Evolutionary conservation across 1,139 yeast genomes (phyloP), one percentile per base, ranked within the genome.

Genomic region (Kurtzmaniella quercitrusa): DNA sequence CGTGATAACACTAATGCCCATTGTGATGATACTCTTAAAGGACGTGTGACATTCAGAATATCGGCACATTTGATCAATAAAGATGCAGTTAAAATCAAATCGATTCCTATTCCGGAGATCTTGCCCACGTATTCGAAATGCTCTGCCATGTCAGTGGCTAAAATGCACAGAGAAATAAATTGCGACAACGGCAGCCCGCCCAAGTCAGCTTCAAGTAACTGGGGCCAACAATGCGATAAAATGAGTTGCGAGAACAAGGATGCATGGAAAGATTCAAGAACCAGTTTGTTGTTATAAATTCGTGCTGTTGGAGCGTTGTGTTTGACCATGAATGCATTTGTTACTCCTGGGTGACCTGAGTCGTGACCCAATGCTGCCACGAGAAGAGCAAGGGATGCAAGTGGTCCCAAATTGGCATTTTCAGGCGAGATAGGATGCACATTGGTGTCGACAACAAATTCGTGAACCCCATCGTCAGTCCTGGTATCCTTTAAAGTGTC

Each of bases 111-210:
- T n/a, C 53, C 55, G 36, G 60, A 58, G 37, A 72, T 71, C 52
- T 74, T 68, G 39, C 69, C 68, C 57, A 89, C 80, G 61, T 85
- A 91, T 45, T 77, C 84, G 52, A 80, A 81, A 68, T 93, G 98
- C 55, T 80, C 78, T 0, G 93, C 94, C 97, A 93, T 91, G 64
- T 93, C 98, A 0, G 98, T 93, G 11, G 98, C 96, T 46, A 88
- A 63, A 20, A 88, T 85, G 45, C 75, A 65, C 32, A 72, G 67
- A 38, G 68, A 62, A 22, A 70, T 65, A 40, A 72, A 58, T 23
- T 63, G 66, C 46, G 63, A 61, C 28, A 67, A 52, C 20, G 54
- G 49, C 38, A 54, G 50, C 9, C 57, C 60, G 22, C 60, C 58
- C 9, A 54, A 51, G 3, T 47, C 40, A 1, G 55, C 46, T 8